phyloP scores from a whole-genome alignment of 2,329 filamentous ascomycete species.

The Lachnellula occidentalis region DNA sequence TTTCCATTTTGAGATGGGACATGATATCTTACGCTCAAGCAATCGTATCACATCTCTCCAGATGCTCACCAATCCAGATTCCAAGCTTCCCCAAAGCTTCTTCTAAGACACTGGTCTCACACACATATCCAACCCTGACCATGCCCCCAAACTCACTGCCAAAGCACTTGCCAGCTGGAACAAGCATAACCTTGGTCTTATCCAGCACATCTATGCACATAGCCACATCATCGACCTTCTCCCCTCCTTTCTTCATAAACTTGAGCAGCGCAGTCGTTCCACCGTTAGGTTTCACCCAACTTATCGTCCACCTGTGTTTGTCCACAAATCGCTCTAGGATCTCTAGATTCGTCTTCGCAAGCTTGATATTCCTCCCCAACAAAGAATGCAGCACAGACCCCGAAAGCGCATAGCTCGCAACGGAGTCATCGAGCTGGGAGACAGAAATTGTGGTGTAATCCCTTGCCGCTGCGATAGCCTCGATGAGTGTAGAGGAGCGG shows the following conservation, averaged over 20 bases:
- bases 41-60: conserved; percentile 1
- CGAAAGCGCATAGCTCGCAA: conserved; percentile 70
- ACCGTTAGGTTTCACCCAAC: conserved; percentile 69
- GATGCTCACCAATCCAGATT: conserved; percentile 21
- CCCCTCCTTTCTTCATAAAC: conserved; percentile 54
- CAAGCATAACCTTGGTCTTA: conserved; percentile 65
- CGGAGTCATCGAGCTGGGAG: conserved; percentile 72
- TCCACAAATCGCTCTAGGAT: conserved; percentile 64
- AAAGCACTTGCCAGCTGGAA: conserved; percentile 71
- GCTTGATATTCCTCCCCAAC: conserved; percentile 55
- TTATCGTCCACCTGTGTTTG: conserved; percentile 55
- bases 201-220: conserved; percentile 66
- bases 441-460: conserved; percentile 87
- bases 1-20: too few relatives aligned
- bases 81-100: conserved; percentile 50
- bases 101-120: conserved; percentile 62
- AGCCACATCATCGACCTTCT: conserved; percentile 60
- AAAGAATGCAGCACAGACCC: conserved; percentile 57
- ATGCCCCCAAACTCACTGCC: conserved; percentile 69
- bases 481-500: conserved; percentile 55
- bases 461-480: conserved; percentile 56
- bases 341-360: conserved; percentile 63
- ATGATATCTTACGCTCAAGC: background rate
- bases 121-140: conserved; percentile 72
- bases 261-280: conserved; percentile 76